Percentiles rank a stretch among this genome's conserved stretches.
Conservation (phyloP, 2,329 filamentous ascomycete genomes). For the Dendryphion nanum region DNA sequence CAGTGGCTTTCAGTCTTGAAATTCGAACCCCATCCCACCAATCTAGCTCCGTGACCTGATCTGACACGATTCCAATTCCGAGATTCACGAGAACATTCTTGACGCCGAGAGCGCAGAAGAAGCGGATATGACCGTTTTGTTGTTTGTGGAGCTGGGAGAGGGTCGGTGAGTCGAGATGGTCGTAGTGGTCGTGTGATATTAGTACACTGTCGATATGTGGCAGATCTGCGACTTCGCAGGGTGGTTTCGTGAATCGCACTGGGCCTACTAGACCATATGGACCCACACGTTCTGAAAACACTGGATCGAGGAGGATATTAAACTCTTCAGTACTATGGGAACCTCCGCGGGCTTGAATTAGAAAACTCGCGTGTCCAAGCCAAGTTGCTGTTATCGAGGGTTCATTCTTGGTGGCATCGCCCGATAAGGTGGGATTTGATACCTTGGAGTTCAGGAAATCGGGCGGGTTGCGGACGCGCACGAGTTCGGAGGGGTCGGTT, state of each 20-base stretch:
- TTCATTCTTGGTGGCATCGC: slow-evolving; percentile 9
- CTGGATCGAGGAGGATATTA: slow-evolving; percentile 53
- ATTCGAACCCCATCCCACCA: slow-evolving; percentile 50
- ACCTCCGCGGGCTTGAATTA: slow-evolving; percentile 46
- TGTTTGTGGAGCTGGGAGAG: slow-evolving; percentile 42
- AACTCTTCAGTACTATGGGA: no score
- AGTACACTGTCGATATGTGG: slow-evolving; percentile 53
- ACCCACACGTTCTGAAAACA: slow-evolving; percentile 52
- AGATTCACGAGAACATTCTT: slow-evolving; percentile 39
- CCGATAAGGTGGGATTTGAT: slow-evolving; percentile 3
- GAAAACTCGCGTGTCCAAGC: slow-evolving; percentile 53
- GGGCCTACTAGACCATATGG: slow-evolving; percentile 50
- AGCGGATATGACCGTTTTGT: slow-evolving; percentile 39
- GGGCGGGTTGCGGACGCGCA: slow-evolving; percentile 42
- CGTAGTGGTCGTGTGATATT: slow-evolving; percentile 58
- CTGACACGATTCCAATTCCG: slow-evolving; percentile 35
- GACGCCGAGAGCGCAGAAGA: slow-evolving; percentile 44
- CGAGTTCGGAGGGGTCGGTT: slow-evolving; percentile 39
- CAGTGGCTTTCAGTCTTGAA: slow-evolving; percentile 15
- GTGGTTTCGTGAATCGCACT: slow-evolving; percentile 52
- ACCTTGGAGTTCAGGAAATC: slow-evolving; percentile 33
- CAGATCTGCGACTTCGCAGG: slow-evolving; percentile 50
- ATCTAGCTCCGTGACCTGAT: slow-evolving; percentile 48
- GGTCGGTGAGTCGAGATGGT: slow-evolving; percentile 52
- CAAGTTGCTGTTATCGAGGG: slow-evolving; percentile 51